A percentile compares a stretch with the other conserved stretches of the same genome.
Conservation (phyloP, 228 moss, liverwort and hornwort species). For the Sphagnum fallax region DNA sequence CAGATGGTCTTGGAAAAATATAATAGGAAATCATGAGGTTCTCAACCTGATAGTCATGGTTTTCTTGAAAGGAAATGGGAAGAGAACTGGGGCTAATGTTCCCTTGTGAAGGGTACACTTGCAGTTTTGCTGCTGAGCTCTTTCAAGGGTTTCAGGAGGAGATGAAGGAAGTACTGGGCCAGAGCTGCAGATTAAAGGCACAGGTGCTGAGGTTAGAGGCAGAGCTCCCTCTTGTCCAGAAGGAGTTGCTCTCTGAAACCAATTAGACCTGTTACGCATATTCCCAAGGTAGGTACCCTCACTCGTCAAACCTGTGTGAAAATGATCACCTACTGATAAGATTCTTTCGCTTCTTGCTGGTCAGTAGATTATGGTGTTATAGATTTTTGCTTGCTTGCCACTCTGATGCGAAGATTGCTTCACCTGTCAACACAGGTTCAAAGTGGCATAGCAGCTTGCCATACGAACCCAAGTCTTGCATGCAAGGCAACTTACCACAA, state of each 20-base stretch:
- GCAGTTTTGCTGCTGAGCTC: constrained; percentile 64
- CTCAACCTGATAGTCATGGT: too few species aligned
- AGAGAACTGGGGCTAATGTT: too few species aligned
- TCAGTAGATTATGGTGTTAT: too few species aligned
- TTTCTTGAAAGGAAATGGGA: too few species aligned
- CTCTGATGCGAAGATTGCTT: too few species aligned
- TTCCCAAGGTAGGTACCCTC: constrained; percentile 26
- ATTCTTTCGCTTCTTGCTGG: too few species aligned
- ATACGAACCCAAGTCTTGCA: constrained; percentile 77
- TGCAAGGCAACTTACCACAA: constrained; percentile 75
- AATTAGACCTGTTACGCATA: constrained; percentile 62
- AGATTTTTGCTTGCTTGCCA: too few species aligned
- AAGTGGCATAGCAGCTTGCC: constrained; percentile 82
- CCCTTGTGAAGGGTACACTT: too few species aligned
- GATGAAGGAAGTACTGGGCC: constrained; percentile 40
- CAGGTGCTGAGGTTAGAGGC: constrained; percentile 56
- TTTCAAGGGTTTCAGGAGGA: constrained; percentile 65
- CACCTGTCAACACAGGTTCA: constrained; percentile 28
- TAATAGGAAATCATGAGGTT: too few species aligned
- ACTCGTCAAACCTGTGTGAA: too few species aligned
- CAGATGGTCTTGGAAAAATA: too few species aligned
- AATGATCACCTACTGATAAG: too few species aligned
- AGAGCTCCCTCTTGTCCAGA: constrained; percentile 58
- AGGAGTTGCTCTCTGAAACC: constrained; percentile 55
- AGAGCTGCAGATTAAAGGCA: constrained; percentile 35